Conservation (phyloP, 2,329 filamentous ascomycete genomes). For the Xylaria sp. region DNA sequence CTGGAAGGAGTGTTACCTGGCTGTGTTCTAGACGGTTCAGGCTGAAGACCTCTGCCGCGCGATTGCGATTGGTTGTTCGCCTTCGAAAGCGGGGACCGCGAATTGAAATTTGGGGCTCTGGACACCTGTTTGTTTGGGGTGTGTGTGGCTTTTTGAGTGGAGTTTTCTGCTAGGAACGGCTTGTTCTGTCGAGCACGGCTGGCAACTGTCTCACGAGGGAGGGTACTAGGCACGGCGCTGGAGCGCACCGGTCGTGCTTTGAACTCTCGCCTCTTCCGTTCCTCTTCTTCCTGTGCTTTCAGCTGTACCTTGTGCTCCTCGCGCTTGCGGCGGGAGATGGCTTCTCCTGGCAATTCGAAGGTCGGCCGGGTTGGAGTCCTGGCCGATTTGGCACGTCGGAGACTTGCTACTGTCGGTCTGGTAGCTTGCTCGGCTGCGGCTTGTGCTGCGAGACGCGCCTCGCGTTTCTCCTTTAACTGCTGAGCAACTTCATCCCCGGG, state of each 20-base stretch:
- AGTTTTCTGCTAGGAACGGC: conserved; percentile 33
- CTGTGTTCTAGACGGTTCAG: conserved; percentile 18
- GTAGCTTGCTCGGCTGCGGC: conserved; percentile 31
- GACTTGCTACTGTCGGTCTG: conserved; percentile 38
- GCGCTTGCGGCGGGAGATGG: conserved; percentile 59
- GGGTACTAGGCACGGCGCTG: conserved; percentile 43
- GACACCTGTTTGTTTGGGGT: conserved; percentile 36
- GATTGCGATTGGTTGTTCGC: conserved; percentile 34
- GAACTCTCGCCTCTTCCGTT: conserved; percentile 63
- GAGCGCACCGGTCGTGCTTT: conserved; percentile 61
- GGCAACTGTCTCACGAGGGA: conserved; percentile 59
- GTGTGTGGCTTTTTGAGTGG: conserved; percentile 13
- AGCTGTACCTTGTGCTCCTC: conserved; percentile 56
- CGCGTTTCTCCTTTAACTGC: conserved; percentile 38
- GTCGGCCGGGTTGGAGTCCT: conserved; percentile 57
- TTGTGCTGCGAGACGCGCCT: conserved; percentile 53
- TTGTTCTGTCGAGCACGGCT: conserved; percentile 59
- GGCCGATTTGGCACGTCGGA: conserved; percentile 51
- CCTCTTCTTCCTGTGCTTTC: conserved; percentile 61
- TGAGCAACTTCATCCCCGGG: conserved; percentile 63
- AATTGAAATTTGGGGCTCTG: conserved; percentile 25
- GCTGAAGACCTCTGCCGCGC: conserved; percentile 32
- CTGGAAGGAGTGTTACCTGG: conserved; percentile 48
- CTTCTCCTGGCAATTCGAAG: conserved; percentile 67
- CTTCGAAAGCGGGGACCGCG: conserved; percentile 36